Evolutionary conservation across 2,329 filamentous ascomycete genomes (phyloP), one percentile per base, ranked within the genome.

Genomic region (Ramichloridium luteum): DNA sequence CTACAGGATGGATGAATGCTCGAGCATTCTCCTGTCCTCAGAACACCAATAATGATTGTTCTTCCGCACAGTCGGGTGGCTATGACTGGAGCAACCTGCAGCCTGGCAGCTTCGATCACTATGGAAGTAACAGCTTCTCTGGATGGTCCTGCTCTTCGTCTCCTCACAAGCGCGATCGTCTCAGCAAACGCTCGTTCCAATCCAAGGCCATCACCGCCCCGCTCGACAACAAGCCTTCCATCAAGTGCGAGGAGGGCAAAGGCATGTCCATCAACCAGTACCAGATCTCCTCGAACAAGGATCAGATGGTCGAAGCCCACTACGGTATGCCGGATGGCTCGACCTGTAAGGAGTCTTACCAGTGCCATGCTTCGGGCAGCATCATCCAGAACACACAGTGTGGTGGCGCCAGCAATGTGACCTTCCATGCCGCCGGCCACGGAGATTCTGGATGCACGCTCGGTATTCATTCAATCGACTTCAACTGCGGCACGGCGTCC

Each of bases 281-380:
- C 57, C 68, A 88, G 42, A 64, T 94, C 45, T 74, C 73, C 27
- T 68, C 75, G 41, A 76, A 83, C 51, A 75, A 79, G 51, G 78
- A 88, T 58, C 76, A 73, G 46, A 75, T 86, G 14, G 36, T 96
- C 32, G 76, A 88, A 58, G 84, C 93, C 64, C 71, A 82, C 65
- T 94, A 88, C 61, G 70, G 67, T 49, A 93, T 94, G 84, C 70
- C 74, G 2, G 82, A 88, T 55, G 81, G 81, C 46, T 77, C 73
- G 10, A 72, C 59, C 38, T 96, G 88, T 75, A 88, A 81, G 64
- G 80, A 92, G 49, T 74, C 72, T 40, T 64, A 71, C 43, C 53
- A 66, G 31, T 92, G 83, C 71, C 72, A 67, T 42, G 63, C 68
- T 34, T 62, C 67, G 11, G 82, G 82, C 49, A 77, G 74, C 36